Evolutionary conservation across 2,329 filamentous ascomycete genomes (phyloP).

Genomic region (Taxawa tesnikishii): DNA sequence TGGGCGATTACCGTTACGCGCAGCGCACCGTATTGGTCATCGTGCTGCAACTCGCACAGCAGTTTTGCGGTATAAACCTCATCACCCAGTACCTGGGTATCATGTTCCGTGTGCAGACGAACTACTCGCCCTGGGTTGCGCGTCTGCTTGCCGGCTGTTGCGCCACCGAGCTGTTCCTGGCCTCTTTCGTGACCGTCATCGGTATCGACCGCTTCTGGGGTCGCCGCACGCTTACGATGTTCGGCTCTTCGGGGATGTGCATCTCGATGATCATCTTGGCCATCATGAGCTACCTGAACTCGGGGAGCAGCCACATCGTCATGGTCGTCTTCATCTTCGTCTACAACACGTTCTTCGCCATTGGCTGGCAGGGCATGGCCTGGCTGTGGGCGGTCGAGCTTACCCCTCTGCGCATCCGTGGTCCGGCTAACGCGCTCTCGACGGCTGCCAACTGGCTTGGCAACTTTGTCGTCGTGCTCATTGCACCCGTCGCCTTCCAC

Average conservation of each 20-base stretch:
- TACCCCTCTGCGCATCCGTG: slow-evolving; percentile 44
- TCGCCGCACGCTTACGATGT: slow-evolving; percentile 19
- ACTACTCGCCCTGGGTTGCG: slow-evolving; percentile 16
- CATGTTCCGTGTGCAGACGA: slow-evolving; percentile 27
- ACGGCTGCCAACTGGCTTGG: slow-evolving; percentile 50
- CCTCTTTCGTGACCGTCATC: slow-evolving; percentile 36
- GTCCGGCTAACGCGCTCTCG: slow-evolving; percentile 50
- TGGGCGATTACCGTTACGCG: slow-evolving; percentile 29
- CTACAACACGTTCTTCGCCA: slow-evolving; percentile 50
- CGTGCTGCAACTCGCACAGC: slow-evolving; percentile 33
- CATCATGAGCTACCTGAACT: slow-evolving; percentile 26
- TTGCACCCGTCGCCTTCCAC: slow-evolving; percentile 13
- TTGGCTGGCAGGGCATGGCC: slow-evolving; percentile 48
- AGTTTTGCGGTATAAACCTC: slow-evolving; percentile 23
- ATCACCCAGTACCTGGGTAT: slow-evolving; percentile 31
- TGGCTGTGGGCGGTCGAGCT: slow-evolving; percentile 53
- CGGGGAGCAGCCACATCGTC: slow-evolving; percentile 41
- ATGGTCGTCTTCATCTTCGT: slow-evolving; percentile 59
- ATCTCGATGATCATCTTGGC: slow-evolving; percentile 21
- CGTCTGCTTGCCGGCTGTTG: slow-evolving; percentile 17
- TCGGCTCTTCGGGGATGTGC: slow-evolving; percentile 32
- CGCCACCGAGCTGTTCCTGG: slow-evolving; percentile 37
- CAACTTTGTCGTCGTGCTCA: slow-evolving; percentile 33
- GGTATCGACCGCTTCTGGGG: slow-evolving; percentile 24
- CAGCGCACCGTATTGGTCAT: slow-evolving; percentile 31